Base-by-base conservation (phyloP, 306 rosid genomes). In the Cucurbita pepo region DNA sequence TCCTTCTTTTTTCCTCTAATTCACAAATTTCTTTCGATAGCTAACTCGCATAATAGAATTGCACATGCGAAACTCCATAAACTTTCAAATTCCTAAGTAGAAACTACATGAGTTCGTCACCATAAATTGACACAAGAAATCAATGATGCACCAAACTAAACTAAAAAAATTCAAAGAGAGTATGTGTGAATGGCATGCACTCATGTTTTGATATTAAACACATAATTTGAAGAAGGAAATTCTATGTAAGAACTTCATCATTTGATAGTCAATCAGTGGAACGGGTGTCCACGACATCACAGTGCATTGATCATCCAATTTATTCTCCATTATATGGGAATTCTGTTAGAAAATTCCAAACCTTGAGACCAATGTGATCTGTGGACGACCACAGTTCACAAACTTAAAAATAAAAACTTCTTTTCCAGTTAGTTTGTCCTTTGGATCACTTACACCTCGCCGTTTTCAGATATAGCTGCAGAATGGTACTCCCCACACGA, bases 401-500 rank as follows among this genome's bases (percentile, higher is more conserved):
- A 82, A 84, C 79, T 79, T 78, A 88, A 66, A 86, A 80, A 62
- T 79, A 40, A 88, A 78, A 79, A 86, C 82, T 69, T 72, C 81
- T 84, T 83, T 93, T 86, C 88, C 94, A 83, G 73, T 78, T 72
- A 86, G 77, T 72, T 80, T 86, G 80, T 81, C 84, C 90, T 85
- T 83, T 80, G 80, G 77, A 76, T 82, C 90, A 93, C 98, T 93
- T 90, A 90, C 98, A 88, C 96, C 96, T 93, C 96, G 84, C 91
- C 97, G 77, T 71, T 80, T 54, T 93, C 93, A 78, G 96, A 90
- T 80, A 90, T 80, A 81, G 94, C 98, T 37, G 97, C 98, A 5
- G 91, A 76, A 83, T 93, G 96, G 90, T 90, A 90, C 89, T 93
- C 98, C 87, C 98, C 98, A 47, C 98, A 90, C 79, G 97, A 93